Base-by-base conservation (phyloP, 768 basidiomycete genomes). In the Tulasnella calospora region DNA sequence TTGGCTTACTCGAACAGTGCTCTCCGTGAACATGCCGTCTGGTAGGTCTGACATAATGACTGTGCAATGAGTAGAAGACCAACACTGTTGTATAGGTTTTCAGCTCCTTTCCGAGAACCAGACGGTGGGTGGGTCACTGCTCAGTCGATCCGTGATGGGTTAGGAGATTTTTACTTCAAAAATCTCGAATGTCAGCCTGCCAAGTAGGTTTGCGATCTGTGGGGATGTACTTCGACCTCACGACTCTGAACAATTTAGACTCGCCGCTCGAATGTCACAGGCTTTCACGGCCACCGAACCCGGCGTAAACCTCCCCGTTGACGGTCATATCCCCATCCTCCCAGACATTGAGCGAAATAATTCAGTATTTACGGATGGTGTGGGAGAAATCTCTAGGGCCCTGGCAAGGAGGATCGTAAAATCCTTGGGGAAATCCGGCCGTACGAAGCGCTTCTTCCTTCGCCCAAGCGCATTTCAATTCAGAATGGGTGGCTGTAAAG, bases 1-100 rank as follows among this genome's bases (percentile, higher is more conserved):
- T 85, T 94, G 19, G 92, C 90, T 0, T 93, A 92, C 83, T 92
- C 92, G 0, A 90, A 90, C 81, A 92, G 92, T 4, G 90, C 92
- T 0, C 84, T 93, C n/a, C 92, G 90, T 35, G 89, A 92, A 78
- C 94, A 95, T 81, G 88, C 92, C 0, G 94, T 95, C 8, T 95
- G 94, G 71, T 79, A 57, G 27, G 74, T 40, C 35, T 41, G 23
- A 15, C 7, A 3, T 47, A 19, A 21, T 40, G 35, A 12, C 67
- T 47, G 13, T 27, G 15, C n/a, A 55, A 13, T 80, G 80, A 27
- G 13, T 44, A 3, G 70, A 78, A 2, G 90, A 89, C 41, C 23
- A 10, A 19, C 35, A 17, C 2, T 10, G 9, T 47, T n/a, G 19
- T 40, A 23, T 17, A 76, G 75, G 94, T 92, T 93, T 80, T 88